Evolutionary conservation across 768 basidiomycete species (phyloP).

Genomic region (Pleurotus platypus): DNA sequence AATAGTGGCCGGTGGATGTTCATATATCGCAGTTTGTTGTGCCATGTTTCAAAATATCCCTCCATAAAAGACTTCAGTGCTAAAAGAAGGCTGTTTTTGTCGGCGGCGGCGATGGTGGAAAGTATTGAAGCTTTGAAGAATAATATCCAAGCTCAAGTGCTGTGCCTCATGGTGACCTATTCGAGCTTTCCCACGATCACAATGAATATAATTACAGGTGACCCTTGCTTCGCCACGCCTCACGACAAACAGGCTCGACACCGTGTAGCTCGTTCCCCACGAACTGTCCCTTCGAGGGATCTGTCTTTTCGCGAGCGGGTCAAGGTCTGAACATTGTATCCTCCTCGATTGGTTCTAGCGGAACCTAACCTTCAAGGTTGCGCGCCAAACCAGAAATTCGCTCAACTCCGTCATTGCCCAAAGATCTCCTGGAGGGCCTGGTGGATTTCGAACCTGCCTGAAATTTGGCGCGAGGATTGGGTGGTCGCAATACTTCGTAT

Average conservation of each 20-base stretch:
- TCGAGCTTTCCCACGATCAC: too few species aligned
- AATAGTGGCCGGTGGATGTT: conserved; percentile 24
- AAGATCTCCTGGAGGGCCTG: background rate
- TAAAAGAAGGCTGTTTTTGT: too few species aligned
- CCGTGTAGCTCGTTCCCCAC: background rate
- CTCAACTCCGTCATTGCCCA: background rate
- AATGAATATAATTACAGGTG: too few species aligned
- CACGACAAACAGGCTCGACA: background rate
- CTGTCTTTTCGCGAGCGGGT: conserved; percentile 1
- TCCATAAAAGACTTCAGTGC: background rate
- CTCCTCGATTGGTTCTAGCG: background rate
- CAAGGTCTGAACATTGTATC: conserved; percentile 2
- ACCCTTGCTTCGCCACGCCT: too few species aligned
- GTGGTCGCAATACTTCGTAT: background rate
- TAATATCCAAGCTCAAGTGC: too few species aligned
- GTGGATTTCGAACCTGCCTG: background rate
- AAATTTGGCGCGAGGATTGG: background rate
- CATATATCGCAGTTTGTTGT: conserved; percentile 16
- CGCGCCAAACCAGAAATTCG: background rate
- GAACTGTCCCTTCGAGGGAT: background rate
- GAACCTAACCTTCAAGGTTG: background rate
- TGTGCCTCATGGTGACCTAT: too few species aligned
- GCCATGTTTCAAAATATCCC: background rate
- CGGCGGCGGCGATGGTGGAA: too few species aligned
- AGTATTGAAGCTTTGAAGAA: too few species aligned